phyloP scores from a whole-genome alignment of 129 eudicot genomes.

The Helianthus annuus region DNA sequence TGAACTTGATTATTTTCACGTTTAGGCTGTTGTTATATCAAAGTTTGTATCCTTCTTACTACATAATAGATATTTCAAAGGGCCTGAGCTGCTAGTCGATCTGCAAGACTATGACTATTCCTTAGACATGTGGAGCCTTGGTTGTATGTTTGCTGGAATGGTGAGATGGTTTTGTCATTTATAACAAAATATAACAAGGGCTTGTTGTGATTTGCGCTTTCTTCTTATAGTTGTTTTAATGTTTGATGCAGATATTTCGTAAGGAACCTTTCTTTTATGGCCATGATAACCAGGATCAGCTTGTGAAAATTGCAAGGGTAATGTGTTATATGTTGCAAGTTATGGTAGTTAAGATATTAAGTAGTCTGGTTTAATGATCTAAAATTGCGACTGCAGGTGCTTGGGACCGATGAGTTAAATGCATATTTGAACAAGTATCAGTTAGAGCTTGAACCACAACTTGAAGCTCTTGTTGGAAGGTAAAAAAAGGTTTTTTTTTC shows the following conservation, averaged over 20 bases:
- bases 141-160: slow-evolving; percentile 99
- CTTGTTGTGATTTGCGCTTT: background rate
- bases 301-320: slow-evolving; percentile 99
- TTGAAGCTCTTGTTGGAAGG: slow-evolving; percentile 99
- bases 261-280: slow-evolving; percentile 99
- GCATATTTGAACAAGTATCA: slow-evolving; percentile 91
- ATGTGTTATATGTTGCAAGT: slow-evolving; percentile 3
- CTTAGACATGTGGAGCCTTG: slow-evolving; percentile 99
- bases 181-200: slow-evolving; percentile 1
- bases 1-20: background rate
- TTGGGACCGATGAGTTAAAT: slow-evolving; percentile 97
- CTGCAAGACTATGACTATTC: slow-evolving; percentile 99
- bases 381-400: slow-evolving; percentile 56
- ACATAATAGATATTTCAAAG: slow-evolving; percentile 88
- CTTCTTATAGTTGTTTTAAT: background rate
- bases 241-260: slow-evolving; percentile 74
- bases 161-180: slow-evolving; percentile 41
- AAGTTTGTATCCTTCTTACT: slow-evolving; percentile 14
- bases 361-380: slow-evolving; percentile 4
- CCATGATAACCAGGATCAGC: slow-evolving; percentile 99
- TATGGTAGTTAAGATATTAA: slow-evolving; percentile 13
- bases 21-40: slow-evolving; percentile 10
- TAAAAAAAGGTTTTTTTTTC: slow-evolving; percentile 4
- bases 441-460: slow-evolving; percentile 95
- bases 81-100: slow-evolving; percentile 99